A percentile compares a stretch with the other conserved stretches of the same genome.
phyloP scores from a whole-genome alignment of 129 eudicot genomes.

The Logfia minima region DNA sequence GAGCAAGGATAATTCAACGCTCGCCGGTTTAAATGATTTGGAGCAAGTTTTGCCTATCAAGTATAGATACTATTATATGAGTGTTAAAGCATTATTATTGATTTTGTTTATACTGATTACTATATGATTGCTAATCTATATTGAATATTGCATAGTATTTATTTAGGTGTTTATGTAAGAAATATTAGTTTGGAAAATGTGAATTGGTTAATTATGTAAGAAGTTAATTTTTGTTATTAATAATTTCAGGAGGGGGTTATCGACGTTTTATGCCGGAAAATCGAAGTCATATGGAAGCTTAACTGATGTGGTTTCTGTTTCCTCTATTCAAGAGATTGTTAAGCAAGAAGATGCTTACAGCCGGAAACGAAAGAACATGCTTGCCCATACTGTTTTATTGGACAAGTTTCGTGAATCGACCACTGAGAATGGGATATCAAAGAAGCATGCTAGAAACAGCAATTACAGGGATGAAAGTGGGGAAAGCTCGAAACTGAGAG shows the following conservation, averaged over 20 bases:
- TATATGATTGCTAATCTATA: background rate
- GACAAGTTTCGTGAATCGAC: conserved; percentile 41
- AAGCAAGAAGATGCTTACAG: conserved; percentile 81
- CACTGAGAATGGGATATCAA: conserved; percentile 39
- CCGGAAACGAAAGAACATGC: conserved; percentile 86
- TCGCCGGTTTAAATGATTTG: conserved; percentile 47
- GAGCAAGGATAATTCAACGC: conserved; percentile 47
- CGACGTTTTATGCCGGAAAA: conserved; percentile 72
- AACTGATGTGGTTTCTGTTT: conserved; percentile 50
- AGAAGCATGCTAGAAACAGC: conserved; percentile 48
- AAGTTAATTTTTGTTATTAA: background rate
- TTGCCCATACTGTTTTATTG: conserved; percentile 52
- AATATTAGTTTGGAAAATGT: background rate
- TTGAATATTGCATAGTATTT: background rate
- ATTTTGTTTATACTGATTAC: background rate
- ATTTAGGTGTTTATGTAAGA: background rate
- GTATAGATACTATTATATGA: conserved; percentile 33
- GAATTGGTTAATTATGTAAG: conserved; percentile 3
- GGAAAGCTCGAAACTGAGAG: conserved; percentile 31
- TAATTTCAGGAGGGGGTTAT: conserved; percentile 66
- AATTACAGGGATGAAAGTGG: conserved; percentile 32
- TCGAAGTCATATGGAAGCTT: conserved; percentile 81
- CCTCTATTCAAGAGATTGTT: conserved; percentile 66
- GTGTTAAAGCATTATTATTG: background rate
- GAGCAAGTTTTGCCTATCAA: conserved; percentile 72